Evolutionary conservation across 805 yeast genomes (phyloP).

Genomic region (Pichia thaimueangensis): DNA sequence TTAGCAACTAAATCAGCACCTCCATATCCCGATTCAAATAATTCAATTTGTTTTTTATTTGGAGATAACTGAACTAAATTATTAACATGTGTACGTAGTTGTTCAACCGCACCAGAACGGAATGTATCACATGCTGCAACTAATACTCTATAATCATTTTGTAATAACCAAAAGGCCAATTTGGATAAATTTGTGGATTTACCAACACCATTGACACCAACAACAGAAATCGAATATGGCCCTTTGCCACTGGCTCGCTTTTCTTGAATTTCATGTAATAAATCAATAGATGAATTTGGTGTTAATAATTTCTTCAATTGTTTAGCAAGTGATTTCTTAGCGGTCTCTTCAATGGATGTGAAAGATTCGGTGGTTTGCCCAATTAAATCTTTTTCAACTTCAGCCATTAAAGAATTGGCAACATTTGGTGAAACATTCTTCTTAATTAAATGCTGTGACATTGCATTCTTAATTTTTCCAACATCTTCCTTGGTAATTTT

Average conservation of each 20-base stretch:
- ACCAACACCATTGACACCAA: slow-evolving; percentile 98
- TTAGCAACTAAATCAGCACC: slow-evolving; percentile 92
- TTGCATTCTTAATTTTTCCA: slow-evolving; percentile 53
- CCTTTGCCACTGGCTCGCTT: slow-evolving; percentile 32
- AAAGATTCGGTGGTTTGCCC: slow-evolving; percentile 70
- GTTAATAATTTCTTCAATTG: slow-evolving; percentile 71
- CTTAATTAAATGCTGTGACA: slow-evolving; percentile 70
- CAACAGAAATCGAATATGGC: slow-evolving; percentile 94
- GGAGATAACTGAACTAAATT: slow-evolving; percentile 67
- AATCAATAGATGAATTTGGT: slow-evolving; percentile 85
- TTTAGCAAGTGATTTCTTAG: slow-evolving; percentile 55
- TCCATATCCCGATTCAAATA: slow-evolving; percentile 93
- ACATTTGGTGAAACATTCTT: slow-evolving; percentile 92
- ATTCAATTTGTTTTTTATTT: slow-evolving; percentile 45
- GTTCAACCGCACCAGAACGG: slow-evolving; percentile 98
- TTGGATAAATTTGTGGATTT: slow-evolving; percentile 93
- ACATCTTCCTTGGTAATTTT: slow-evolving; percentile 59
- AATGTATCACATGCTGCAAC: slow-evolving; percentile 98
- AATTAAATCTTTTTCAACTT: slow-evolving; percentile 60
- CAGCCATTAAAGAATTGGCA: slow-evolving; percentile 62
- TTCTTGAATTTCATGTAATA: slow-evolving; percentile 71
- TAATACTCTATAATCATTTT: slow-evolving; percentile 77
- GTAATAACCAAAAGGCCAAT: slow-evolving; percentile 90
- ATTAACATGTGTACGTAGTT: slow-evolving; percentile 85
- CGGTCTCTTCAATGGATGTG: slow-evolving; percentile 69